These are phyloP conservation scores for Grigorovia humatica DNA, from an alignment of 805 yeast species.

Conservation along the genomic window DNA sequence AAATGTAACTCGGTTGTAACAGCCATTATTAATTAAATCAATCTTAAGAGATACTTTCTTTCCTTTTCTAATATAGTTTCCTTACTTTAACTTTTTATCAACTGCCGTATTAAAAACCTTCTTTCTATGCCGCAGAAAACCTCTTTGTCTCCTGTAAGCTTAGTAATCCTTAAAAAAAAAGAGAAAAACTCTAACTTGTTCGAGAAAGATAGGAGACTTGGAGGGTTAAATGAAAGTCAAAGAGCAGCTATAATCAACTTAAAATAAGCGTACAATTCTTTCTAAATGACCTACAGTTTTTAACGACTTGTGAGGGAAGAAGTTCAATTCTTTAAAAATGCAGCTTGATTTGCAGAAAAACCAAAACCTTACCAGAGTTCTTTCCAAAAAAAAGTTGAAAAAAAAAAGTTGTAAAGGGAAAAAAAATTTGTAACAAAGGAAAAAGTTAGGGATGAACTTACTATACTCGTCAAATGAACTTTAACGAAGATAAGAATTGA, in stretches of 20 bases:
- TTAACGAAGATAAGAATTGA: too few relatives aligned
- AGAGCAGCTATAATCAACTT: too few relatives aligned
- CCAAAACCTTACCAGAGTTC: not conserved
- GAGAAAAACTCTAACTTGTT: not conserved
- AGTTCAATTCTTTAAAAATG: not conserved
- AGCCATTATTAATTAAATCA: constrained; percentile 4
- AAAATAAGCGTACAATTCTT: too few relatives aligned
- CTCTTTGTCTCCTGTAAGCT: not conserved
- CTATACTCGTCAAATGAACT: too few relatives aligned
- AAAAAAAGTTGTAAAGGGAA: not conserved
- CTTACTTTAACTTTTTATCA: not conserved
- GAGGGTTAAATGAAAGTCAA: not conserved
- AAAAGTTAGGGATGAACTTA: not conserved
- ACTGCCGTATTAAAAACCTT: too few relatives aligned
- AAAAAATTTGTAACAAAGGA: not conserved
- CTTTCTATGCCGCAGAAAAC: not conserved
- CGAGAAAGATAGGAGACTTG: not conserved
- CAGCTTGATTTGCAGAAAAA: not conserved
- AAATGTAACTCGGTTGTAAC: constrained; percentile 13
- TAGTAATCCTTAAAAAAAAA: not conserved
- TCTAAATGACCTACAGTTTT: too few relatives aligned
- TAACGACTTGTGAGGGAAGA: too few relatives aligned
- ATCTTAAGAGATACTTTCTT: too few relatives aligned
- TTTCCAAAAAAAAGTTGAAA: not conserved
- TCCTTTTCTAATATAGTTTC: too few relatives aligned